These are phyloP conservation scores for Chondrus crispus DNA, from an alignment of 23 red algal species.

Conservation along the genomic window DNA sequence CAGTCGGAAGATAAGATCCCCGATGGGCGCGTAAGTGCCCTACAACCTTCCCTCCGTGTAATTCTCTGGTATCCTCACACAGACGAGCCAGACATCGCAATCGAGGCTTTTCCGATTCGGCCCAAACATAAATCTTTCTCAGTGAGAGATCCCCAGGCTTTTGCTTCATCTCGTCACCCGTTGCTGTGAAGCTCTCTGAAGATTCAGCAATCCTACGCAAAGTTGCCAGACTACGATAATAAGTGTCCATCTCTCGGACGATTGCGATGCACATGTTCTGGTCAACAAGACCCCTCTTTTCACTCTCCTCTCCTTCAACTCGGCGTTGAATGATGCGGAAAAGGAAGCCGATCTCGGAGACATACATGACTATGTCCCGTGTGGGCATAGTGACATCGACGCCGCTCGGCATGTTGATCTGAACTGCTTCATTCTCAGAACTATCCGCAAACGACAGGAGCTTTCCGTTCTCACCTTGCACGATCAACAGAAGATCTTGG, in stretches of 20 bases:
- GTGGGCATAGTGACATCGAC: conserved; percentile 3
- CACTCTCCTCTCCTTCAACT: not conserved
- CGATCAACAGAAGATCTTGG: conserved; percentile 43
- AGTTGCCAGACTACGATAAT: conserved; percentile 71
- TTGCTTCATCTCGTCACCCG: not conserved
- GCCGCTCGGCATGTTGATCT: not conserved
- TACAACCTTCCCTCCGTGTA: conserved; percentile 62
- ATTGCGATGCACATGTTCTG: conserved; percentile 65
- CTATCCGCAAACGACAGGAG: conserved; percentile 12
- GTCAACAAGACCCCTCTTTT: conserved; percentile 37
- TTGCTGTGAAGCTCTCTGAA: too few species aligned
- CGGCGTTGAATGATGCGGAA: conserved; percentile 46
- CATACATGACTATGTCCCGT: conserved; percentile 29
- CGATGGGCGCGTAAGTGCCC: conserved; percentile 34
- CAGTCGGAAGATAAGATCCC: conserved; percentile 29
- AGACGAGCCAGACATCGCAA: conserved; percentile 77
- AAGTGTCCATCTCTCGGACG: conserved; percentile 78
- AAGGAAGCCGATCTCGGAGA: conserved; percentile 70
- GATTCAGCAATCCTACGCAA: not conserved
- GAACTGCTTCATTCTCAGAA: conserved; percentile 8
- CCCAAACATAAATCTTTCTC: conserved; percentile 75
- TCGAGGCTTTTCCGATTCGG: conserved; percentile 41
- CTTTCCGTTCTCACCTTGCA: conserved; percentile 58
- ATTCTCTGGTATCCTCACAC: conserved; percentile 52
- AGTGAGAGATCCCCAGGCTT: conserved; percentile 14